Base-by-base conservation (phyloP, 2,329 filamentous ascomycete genomes). In the Xylariaceae sp. region DNA sequence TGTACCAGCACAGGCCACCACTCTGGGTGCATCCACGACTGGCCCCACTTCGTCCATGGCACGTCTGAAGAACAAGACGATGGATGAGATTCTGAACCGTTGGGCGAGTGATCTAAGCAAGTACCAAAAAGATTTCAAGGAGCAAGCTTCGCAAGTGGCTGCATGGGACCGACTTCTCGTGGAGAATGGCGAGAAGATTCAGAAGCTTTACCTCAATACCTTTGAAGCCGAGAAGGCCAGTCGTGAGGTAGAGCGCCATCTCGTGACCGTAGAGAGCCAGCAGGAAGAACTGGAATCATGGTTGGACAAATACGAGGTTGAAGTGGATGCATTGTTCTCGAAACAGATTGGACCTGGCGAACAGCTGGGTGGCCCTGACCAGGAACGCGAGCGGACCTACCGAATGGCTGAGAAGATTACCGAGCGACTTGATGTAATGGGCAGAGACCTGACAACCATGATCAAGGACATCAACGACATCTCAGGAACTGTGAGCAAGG, bases 401-500 rank as follows among this genome's bases (percentile, higher is more conserved):
- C 95, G 96, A 77, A 76, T 95, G 45, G 94, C 94, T 1, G 94
- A 99, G 76, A 94, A 90, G 69, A 79, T 96, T 57, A 90, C 90
- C 11, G 89, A 95, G 65, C 84, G 89, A 57, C 76, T 99, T 57
- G 91, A 95, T 50, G 90, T 95, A 61, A 95, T 97, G 83, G 90
- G 90, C 64, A 89, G 90, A 66, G 90, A 96, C 66, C 76, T 99
- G 55, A 85, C 83, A 42, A 92, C 90, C 72, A 97, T 99, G 90
- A 95, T 99, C 61, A 91, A 95, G 66, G 94, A 97, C 71, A 95
- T 99, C 66, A 99, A 99, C 67, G 83, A 86, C 59, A 92, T 95
- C 54, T 94, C 89, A n/a, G 81, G 88, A 47, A 90, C 85, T 19
- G 74, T 99, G 58, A 92, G 84, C 77, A 96, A 95, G 78, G 90